phyloP scores from a whole-genome alignment of 1,284 basidiomycete species.

The Grifola frondosa region DNA sequence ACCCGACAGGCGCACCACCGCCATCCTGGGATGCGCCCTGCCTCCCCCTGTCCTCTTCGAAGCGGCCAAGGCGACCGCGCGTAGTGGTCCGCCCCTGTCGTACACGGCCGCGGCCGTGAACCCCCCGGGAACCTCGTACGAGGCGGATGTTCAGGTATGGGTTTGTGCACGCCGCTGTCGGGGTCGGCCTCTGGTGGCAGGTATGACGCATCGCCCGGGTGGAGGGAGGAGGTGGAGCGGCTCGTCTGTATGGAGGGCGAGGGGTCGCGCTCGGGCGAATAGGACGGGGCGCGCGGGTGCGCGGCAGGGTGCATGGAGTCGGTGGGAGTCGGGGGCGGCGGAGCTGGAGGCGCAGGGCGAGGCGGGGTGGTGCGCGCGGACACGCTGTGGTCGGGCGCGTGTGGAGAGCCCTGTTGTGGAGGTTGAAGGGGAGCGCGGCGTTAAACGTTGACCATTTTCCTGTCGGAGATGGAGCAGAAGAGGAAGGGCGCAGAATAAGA shows the following conservation, averaged over 20 bases:
- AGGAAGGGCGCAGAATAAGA: conserved; percentile 4
- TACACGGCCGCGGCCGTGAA: conserved; percentile 20
- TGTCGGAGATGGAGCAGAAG: conserved; percentile 26
- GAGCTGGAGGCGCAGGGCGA: conserved; percentile 18
- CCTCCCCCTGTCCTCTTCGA: conserved; percentile 25
- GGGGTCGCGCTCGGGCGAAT: conserved; percentile 25
- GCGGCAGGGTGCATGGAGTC: conserved; percentile 12
- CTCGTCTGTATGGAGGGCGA: conserved; percentile 33
- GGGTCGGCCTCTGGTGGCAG: conserved; percentile 28
- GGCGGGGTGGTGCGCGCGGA: conserved; percentile 27
- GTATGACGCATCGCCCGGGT: conserved; percentile 33
- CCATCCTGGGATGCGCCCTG: too few species aligned
- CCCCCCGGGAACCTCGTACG: conserved; percentile 22
- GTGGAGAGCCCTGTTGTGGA: conserved; percentile 49
- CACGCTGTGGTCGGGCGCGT: conserved; percentile 21
- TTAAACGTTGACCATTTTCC: conserved; percentile 75
- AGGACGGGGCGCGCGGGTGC: conserved; percentile 16
- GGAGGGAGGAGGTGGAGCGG: conserved; percentile 31
- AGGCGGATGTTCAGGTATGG: conserved; percentile 29
- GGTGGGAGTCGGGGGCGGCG: conserved; percentile 7
- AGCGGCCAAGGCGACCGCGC: conserved; percentile 27
- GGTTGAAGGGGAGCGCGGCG: conserved; percentile 63
- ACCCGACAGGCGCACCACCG: too few species aligned
- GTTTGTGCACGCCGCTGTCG: conserved; percentile 20
- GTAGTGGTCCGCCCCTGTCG: conserved; percentile 21